Conservation (phyloP, 2,329 filamentous ascomycete species). For the Penicillium sp. region DNA sequence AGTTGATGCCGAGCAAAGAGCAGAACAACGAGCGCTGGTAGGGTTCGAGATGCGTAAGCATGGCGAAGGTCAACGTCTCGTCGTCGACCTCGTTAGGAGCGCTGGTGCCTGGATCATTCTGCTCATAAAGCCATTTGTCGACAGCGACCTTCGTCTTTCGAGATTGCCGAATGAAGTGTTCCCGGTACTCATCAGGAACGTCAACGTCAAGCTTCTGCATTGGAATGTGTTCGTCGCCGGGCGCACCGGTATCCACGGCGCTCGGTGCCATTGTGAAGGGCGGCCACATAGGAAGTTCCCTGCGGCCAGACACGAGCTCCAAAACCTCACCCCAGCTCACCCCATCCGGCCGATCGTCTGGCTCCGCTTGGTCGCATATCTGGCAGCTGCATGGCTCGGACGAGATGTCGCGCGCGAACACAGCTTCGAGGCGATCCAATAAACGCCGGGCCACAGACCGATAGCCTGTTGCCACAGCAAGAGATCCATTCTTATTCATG, state of each 20-base stretch:
- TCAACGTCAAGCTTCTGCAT: slow-evolving; percentile 86
- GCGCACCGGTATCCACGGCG: slow-evolving; percentile 53
- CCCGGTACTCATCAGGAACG: slow-evolving; percentile 87
- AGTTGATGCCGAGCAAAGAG: slow-evolving; percentile 65
- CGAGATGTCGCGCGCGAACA: slow-evolving; percentile 90
- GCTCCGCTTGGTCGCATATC: slow-evolving; percentile 69
- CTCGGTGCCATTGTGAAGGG: slow-evolving; percentile 72
- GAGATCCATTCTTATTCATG: slow-evolving; percentile 75
- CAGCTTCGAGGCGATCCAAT: slow-evolving; percentile 85
- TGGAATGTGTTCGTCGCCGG: slow-evolving; percentile 52
- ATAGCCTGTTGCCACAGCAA: slow-evolving; percentile 94
- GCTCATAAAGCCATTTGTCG: slow-evolving; percentile 82
- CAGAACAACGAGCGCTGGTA: slow-evolving; percentile 79
- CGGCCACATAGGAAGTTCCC: slow-evolving; percentile 84
- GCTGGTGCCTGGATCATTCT: slow-evolving; percentile 68
- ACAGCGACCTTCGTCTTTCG: slow-evolving; percentile 91
- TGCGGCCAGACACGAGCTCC: slow-evolving; percentile 84
- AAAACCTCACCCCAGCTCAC: slow-evolving; percentile 94
- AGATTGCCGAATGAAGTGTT: slow-evolving; percentile 87
- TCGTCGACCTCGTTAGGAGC: slow-evolving; percentile 89
- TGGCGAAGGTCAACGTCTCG: slow-evolving; percentile 89
- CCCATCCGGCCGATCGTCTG: slow-evolving; percentile 56
- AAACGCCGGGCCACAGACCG: slow-evolving; percentile 87
- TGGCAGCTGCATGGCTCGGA: slow-evolving; percentile 80
- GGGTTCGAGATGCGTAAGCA: slow-evolving; percentile 78